These are phyloP conservation scores for Fusarium pilosicola DNA, from an alignment of 2,329 filamentous ascomycete species.

Conservation along the genomic window DNA sequence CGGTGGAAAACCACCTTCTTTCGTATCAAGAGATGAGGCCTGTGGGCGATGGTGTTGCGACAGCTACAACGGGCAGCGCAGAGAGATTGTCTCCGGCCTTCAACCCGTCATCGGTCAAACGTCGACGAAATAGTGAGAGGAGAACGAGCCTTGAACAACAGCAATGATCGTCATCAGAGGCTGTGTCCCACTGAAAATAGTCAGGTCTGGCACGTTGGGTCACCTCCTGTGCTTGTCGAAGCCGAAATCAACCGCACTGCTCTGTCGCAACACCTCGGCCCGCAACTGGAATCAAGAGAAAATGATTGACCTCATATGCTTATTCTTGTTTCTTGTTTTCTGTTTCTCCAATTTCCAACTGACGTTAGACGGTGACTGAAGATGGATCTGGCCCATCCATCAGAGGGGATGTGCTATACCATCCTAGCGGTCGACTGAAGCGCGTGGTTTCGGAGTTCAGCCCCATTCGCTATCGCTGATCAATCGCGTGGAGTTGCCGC, in stretches of 20 bases:
- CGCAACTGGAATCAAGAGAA: slow-evolving; percentile 38
- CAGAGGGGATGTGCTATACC: slow-evolving; percentile 4
- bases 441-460: slow-evolving; percentile 39
- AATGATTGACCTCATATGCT: slow-evolving; percentile 35
- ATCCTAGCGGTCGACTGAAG: slow-evolving; percentile 15
- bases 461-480: slow-evolving; percentile 38
- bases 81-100: slow-evolving; percentile 4
- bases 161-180: background rate
- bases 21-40: slow-evolving; percentile 53
- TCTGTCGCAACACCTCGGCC: slow-evolving; percentile 21
- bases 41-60: slow-evolving; percentile 19
- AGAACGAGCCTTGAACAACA: background rate
- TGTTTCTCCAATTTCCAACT: slow-evolving; percentile 7
- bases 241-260: slow-evolving; percentile 20
- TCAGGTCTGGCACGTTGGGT: slow-evolving; percentile 33
- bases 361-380: slow-evolving; percentile 35
- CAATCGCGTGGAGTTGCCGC: slow-evolving; percentile 15
- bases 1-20: slow-evolving; percentile 56
- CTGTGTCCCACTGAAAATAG: slow-evolving; percentile 29
- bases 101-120: background rate
- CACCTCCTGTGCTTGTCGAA: slow-evolving; percentile 19
- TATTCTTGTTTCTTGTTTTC: slow-evolving; percentile 8
- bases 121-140: background rate
- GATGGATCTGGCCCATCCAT: slow-evolving; percentile 13
- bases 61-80: slow-evolving; percentile 9